Conservation (phyloP, 805 yeast species). For the Candida insectorum region DNA sequence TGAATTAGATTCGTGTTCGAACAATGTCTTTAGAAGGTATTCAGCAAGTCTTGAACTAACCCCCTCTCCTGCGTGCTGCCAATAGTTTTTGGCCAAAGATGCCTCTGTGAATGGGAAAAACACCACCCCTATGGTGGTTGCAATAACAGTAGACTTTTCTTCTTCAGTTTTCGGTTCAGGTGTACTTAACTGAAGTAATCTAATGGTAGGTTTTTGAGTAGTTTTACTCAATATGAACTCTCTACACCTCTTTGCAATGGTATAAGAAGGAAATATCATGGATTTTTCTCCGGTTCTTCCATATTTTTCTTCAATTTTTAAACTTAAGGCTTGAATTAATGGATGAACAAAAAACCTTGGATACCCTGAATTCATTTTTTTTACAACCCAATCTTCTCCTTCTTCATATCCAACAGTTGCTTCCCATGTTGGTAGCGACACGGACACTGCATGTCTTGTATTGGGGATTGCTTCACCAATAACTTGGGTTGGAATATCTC, state of each 20-base stretch:
- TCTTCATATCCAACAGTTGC: conserved; percentile 91
- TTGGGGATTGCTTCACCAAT: conserved; percentile 88
- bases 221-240: conserved; percentile 59
- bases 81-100: conserved; percentile 73
- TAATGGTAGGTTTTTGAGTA: conserved; percentile 30
- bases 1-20: conserved; percentile 12
- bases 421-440: conserved; percentile 92
- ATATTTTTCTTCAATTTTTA: conserved; percentile 58
- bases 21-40: conserved; percentile 66
- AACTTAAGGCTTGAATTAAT: conserved; percentile 54
- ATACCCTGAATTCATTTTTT: conserved; percentile 80
- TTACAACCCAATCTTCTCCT: conserved; percentile 77
- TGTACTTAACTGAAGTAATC: conserved; percentile 73
- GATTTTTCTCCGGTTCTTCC: conserved; percentile 77
- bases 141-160: conserved; percentile 58
- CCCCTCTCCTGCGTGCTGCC: conserved; percentile 99
- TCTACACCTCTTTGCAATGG: conserved; percentile 80
- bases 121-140: conserved; percentile 73
- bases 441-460: conserved; percentile 91
- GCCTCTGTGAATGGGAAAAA: conserved; percentile 63
- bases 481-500: conserved; percentile 32
- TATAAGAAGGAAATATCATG: conserved; percentile 74
- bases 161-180: conserved; percentile 59
- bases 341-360: conserved; percentile 79
- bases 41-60: conserved; percentile 87